Base-by-base conservation (phyloP, 2,329 filamentous ascomycete species). In the Stemphylium lycopersici region DNA sequence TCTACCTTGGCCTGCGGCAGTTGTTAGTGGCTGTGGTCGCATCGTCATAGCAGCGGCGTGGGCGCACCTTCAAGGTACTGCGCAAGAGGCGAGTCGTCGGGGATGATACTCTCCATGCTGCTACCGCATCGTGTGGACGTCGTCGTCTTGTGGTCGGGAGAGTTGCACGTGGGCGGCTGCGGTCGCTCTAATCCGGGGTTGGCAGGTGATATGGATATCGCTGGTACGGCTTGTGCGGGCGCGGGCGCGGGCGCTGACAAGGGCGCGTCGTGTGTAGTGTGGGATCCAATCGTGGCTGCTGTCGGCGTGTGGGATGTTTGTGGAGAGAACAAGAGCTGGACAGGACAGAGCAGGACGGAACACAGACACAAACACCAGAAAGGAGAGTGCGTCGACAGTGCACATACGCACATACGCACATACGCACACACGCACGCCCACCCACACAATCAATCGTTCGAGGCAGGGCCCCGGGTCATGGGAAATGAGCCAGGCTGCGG, bases 51-150 rank as follows among this genome's bases (percentile, higher is more conserved):
- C 26, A 37, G 10, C 18, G 22, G 36, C 13, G 12, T 3, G 6
- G 20, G 31, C 51, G 38, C 46, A 54, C 93, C 92, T 86, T 93
- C 88, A 67, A 97, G 86, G 79, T 95, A 95, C 70, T 90, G 87
- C 73, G 91, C 92, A 78, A 97, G 83, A 67, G 93, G 93, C 74
- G 90, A 90, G 79, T 92, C 87, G 79, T 95, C 86, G 78, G 90
- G 90, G 67, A 96, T 86, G 68, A 96, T 83, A 70, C 90, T 87
- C 84, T 96, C 93, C 93, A 97, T 95, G 48, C 52, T 55, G 48
- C 48, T 56, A 54, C 63, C 61, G 66, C 72, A 74, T 74, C 61
- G 34, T 70, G 69, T 59, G 61, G 37, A 39, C 31, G 18, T 34
- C 15, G 22, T n/a, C 39, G 61, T 58, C 53, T 51, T 52, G 58